A percentile compares a stretch with the other conserved stretches of the same genome.
Conservation (phyloP, 2,329 filamentous ascomycete genomes). For the Fusarium bactridioides region DNA sequence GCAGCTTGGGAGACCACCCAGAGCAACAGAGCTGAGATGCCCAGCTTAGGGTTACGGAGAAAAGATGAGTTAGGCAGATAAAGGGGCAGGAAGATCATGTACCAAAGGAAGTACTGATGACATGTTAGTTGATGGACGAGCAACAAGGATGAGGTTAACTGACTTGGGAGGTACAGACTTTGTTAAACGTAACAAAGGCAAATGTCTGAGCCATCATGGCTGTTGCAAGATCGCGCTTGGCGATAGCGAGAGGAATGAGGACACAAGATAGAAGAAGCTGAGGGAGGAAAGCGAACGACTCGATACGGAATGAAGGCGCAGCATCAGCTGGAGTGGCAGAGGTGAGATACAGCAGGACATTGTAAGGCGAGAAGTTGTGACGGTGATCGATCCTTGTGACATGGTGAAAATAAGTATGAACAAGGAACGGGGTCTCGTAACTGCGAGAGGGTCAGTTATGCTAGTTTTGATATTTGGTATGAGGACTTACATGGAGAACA, state of each 20-base stretch:
- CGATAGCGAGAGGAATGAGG: conserved; percentile 76
- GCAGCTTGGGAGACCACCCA: conserved; percentile 81
- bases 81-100: conserved; percentile 90
- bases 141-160: conserved; percentile 33
- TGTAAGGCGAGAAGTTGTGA: conserved; percentile 98
- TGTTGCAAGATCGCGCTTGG: conserved; percentile 81
- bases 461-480: background rate
- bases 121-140: conserved; percentile 16
- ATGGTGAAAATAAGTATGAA: conserved; percentile 94
- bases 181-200: conserved; percentile 97
- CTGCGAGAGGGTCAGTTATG: conserved; percentile 48
- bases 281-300: conserved; percentile 87
- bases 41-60: conserved; percentile 65
- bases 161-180: conserved; percentile 98
- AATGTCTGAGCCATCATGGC: conserved; percentile 96
- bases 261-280: conserved; percentile 83
- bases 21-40: conserved; percentile 69
- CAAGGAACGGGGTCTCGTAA: conserved; percentile 82
- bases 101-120: conserved; percentile 94
- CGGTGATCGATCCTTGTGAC: conserved; percentile 92
- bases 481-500: conserved; percentile 74
- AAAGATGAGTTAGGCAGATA: conserved; percentile 86
- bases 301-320: conserved; percentile 58
- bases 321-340: conserved; percentile 64
- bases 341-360: conserved; percentile 85